Evolutionary conservation across 2,329 filamentous ascomycete species (phyloP).

Genomic region (Aotearoamyces nothofagi): DNA sequence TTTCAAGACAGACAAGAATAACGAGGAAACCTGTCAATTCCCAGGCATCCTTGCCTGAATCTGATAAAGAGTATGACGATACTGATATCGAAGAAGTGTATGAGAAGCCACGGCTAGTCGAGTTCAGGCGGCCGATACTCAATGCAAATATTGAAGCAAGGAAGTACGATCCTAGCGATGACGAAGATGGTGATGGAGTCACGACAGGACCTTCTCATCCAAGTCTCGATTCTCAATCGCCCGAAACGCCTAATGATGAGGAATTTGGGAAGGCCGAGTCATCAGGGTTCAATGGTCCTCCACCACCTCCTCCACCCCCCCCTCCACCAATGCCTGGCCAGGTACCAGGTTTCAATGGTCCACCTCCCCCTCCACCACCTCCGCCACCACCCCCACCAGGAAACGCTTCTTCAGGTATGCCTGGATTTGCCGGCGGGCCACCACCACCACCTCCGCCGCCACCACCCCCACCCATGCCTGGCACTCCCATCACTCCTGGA

Average conservation of each 20-base stretch:
- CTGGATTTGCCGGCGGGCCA: slow-evolving; percentile 10
- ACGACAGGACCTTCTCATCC: slow-evolving; percentile 65
- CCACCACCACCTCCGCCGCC: slow-evolving; percentile 30
- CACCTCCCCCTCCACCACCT: slow-evolving; percentile 24
- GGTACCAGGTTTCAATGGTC: slow-evolving; percentile 15
- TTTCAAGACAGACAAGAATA: slow-evolving; percentile 44
- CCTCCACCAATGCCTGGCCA: slow-evolving; percentile 24
- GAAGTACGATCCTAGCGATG: slow-evolving; percentile 41
- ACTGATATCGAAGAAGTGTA: slow-evolving; percentile 39
- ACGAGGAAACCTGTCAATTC: slow-evolving; percentile 35
- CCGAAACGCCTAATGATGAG: slow-evolving; percentile 33
- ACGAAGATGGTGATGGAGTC: slow-evolving; percentile 40
- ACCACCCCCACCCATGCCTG: slow-evolving; percentile 22
- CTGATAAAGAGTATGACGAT: slow-evolving; percentile 30
- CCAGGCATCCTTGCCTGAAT: slow-evolving; percentile 17
- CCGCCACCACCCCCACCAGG: slow-evolving; percentile 28
- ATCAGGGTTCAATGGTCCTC: slow-evolving; percentile 19
- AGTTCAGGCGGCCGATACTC: slow-evolving; percentile 54
- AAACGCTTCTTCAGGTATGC: no score
- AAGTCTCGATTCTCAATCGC: slow-evolving; percentile 51
- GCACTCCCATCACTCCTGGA: slow-evolving; percentile 31
- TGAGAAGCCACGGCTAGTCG: slow-evolving; percentile 62
- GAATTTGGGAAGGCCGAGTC: slow-evolving; percentile 8
- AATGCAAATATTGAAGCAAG: slow-evolving; percentile 57
- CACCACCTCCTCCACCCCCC: slow-evolving; percentile 22